phyloP scores from a whole-genome alignment of 306 rosid genomes.

The Lupinus albus region DNA sequence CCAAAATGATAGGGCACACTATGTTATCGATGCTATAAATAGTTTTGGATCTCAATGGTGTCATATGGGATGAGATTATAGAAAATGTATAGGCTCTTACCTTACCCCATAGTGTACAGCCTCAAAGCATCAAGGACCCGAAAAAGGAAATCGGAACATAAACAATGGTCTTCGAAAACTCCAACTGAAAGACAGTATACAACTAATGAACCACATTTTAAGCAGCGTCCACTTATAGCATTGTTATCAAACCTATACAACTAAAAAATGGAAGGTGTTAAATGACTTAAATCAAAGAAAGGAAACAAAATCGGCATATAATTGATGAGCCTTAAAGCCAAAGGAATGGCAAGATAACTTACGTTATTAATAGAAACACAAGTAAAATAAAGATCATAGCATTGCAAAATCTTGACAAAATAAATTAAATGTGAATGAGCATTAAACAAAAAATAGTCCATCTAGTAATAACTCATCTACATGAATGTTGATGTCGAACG shows the following conservation, averaged over 20 bases:
- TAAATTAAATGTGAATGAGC: conserved; percentile 48
- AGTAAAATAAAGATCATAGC: conserved; percentile 25
- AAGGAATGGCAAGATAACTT: conserved; percentile 27
- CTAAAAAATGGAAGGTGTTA: conserved; percentile 7
- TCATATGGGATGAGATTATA: not conserved
- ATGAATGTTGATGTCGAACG: conserved; percentile 55
- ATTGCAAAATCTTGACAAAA: conserved; percentile 38
- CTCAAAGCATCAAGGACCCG: not conserved
- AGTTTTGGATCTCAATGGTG: not conserved
- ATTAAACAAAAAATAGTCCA: conserved; percentile 53
- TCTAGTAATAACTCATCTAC: conserved; percentile 61
- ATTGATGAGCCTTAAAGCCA: conserved; percentile 30
- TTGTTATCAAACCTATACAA: conserved; percentile 18
- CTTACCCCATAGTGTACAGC: conserved; percentile 6
- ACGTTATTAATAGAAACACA: conserved; percentile 21
- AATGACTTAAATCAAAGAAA: conserved; percentile 13
- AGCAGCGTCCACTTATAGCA: conserved; percentile 30
- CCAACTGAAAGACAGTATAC: conserved; percentile 9
- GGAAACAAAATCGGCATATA: conserved; percentile 8
- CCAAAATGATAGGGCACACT: not conserved
- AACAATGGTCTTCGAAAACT: conserved; percentile 28
- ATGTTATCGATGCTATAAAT: conserved; percentile 8
- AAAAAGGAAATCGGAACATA: conserved; percentile 16
- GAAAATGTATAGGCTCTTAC: not conserved
- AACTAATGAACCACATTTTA: conserved; percentile 27